These are phyloP conservation scores for Entelexis paramagnoliae DNA, from an alignment of 1,139 yeast genomes.

Conservation along the genomic window DNA sequence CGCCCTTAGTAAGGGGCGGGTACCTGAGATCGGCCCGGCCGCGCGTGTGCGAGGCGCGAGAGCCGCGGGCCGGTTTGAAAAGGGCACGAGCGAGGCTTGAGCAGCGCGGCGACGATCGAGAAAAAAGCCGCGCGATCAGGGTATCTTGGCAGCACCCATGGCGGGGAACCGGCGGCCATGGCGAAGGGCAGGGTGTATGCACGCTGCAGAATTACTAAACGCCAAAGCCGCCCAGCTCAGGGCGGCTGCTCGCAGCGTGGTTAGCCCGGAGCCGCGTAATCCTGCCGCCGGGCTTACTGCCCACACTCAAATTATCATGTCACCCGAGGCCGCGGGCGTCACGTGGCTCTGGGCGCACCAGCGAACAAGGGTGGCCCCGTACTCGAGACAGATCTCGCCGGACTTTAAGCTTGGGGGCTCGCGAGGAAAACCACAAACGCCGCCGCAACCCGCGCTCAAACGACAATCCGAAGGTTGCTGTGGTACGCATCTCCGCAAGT, in stretches of 20 bases:
- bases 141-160: not conserved
- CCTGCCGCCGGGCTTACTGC: not conserved
- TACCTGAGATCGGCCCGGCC: not conserved
- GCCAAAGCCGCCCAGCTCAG: not conserved
- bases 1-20: not conserved
- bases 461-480: not conserved
- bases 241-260: not conserved
- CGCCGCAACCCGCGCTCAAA: not conserved
- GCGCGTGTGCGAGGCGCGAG: no score
- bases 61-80: no score
- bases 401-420: conserved; percentile 3
- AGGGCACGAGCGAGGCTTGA: not conserved
- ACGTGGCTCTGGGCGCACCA: not conserved
- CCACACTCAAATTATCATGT: not conserved
- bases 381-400: not conserved
- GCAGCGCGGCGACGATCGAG: not conserved
- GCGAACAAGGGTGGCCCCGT: not conserved
- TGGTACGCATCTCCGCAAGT: not conserved
- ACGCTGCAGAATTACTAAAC: not conserved
- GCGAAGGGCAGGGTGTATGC: not conserved
- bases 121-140: not conserved
- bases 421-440: not conserved
- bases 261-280: not conserved
- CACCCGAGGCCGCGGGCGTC: not conserved
- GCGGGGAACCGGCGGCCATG: not conserved